A percentile compares a stretch with the other conserved stretches of the same genome.
Conservation (phyloP, 192 early-diverging fungal genomes). For the Oehlia diaphana region DNA sequence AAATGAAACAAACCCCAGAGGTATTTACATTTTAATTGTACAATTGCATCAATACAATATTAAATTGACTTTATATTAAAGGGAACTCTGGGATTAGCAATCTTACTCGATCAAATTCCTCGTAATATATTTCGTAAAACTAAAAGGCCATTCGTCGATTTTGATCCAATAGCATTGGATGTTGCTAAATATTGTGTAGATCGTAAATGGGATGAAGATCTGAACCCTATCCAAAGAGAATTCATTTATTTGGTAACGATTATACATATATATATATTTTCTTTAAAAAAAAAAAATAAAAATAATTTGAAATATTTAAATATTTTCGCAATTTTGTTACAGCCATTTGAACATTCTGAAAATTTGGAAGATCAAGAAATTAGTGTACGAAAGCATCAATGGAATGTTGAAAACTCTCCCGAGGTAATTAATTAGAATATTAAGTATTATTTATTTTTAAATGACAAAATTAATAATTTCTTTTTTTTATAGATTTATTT, state of each 20-base stretch:
- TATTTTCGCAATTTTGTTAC: background rate
- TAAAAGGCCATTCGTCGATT: slow-evolving; percentile 52
- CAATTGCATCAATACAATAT: background rate
- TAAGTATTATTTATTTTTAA: background rate
- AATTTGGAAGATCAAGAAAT: slow-evolving; percentile 56
- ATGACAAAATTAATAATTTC: background rate
- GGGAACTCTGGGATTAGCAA: slow-evolving; percentile 33
- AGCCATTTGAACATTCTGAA: slow-evolving; percentile 68
- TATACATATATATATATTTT: too few relatives aligned
- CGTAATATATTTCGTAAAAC: slow-evolving; percentile 63
- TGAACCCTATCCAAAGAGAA: slow-evolving; percentile 52
- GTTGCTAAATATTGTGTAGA: slow-evolving; percentile 50
- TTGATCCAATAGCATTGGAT: slow-evolving; percentile 54
- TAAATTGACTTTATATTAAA: background rate
- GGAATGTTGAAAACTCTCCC: slow-evolving; percentile 23
- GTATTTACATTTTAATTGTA: background rate
- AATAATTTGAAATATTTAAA: too few relatives aligned
- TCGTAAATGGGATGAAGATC: slow-evolving; percentile 45
- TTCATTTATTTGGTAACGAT: slow-evolving; percentile 50
- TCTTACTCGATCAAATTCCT: slow-evolving; percentile 65
- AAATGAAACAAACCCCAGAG: slow-evolving; percentile 18
- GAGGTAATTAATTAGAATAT: background rate
- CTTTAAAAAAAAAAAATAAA: too few relatives aligned
- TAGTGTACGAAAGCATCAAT: slow-evolving; percentile 49
- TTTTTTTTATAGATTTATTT: slow-evolving; percentile 28